Evolutionary conservation across 208 protist genomes (phyloP).

Genomic region (Acanthamoeba polyphaga): DNA sequence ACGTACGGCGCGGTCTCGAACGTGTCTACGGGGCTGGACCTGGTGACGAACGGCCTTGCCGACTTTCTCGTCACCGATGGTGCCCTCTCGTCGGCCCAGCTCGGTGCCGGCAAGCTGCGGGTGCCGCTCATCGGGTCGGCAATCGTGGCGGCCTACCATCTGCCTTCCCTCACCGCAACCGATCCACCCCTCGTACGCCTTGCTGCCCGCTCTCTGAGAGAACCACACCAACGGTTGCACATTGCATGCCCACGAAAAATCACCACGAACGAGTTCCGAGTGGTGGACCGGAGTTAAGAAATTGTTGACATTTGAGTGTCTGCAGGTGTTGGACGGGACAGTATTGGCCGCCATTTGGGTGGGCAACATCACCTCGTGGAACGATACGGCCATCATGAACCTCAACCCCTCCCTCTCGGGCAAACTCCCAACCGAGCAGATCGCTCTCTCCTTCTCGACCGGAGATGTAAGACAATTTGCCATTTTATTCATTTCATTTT

Average conservation of each 20-base stretch:
- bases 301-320: background rate
- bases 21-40: background rate
- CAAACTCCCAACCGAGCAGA: background rate
- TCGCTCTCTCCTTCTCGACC: background rate
- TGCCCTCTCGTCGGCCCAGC: background rate
- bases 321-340: background rate
- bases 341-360: slow-evolving; percentile 37
- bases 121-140: slow-evolving; percentile 22
- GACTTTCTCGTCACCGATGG: slow-evolving; percentile 28
- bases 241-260: background rate
- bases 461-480: background rate
- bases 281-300: background rate
- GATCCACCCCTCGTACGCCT: background rate
- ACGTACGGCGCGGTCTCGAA: background rate
- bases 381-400: background rate
- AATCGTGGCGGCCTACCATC: slow-evolving; percentile 9
- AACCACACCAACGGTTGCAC: background rate
- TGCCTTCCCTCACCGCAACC: background rate
- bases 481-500: background rate
- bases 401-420: background rate
- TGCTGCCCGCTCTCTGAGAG: background rate
- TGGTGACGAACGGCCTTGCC: background rate
- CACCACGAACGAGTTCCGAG: too few relatives aligned
- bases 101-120: background rate
- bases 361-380: slow-evolving; percentile 28